phyloP scores from a whole-genome alignment of 75 land plant species.

The Azolla pinnata region DNA sequence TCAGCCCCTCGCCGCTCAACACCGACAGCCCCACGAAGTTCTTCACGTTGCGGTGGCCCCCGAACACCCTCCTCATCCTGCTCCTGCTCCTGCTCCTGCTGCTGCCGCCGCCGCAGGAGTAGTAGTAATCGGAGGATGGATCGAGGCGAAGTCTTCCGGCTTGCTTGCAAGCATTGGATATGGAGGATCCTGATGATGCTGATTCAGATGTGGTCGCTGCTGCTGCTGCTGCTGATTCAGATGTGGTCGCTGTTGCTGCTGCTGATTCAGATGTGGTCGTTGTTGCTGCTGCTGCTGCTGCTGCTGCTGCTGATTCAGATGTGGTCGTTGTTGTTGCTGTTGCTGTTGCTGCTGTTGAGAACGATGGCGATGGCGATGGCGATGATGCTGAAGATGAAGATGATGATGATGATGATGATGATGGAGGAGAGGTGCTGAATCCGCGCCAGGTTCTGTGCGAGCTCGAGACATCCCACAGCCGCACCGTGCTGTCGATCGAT shows the following conservation, averaged over 20 bases:
- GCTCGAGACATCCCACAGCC: slow-evolving; percentile 27
- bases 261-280: background rate
- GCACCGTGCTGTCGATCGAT: slow-evolving; percentile 26
- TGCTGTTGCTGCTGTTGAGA: no score
- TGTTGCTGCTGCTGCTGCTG: background rate
- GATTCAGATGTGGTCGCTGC: background rate
- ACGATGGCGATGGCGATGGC: no score
- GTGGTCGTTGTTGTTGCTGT: no score
- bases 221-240: background rate
- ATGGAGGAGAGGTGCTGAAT: no score
- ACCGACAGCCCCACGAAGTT: slow-evolving; percentile 36
- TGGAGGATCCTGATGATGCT: background rate
- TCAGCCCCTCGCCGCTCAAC: slow-evolving; percentile 8
- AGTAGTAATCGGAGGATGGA: background rate
- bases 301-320: background rate
- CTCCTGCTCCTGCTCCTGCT: background rate
- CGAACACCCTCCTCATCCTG: slow-evolving; percentile 9
- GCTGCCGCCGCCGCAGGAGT: no score
- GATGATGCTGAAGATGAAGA: no score
- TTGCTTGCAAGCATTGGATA: background rate
- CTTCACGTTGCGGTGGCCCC: slow-evolving; percentile 19
- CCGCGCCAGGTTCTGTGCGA: no score
- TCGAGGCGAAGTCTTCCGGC: background rate
- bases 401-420: no score
- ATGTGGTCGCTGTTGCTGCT: background rate